A percentile compares a stretch with the other conserved stretches of the same genome.
Conservation (phyloP, 805 yeast genomes). For the Kockiozyma suomiensis region DNA sequence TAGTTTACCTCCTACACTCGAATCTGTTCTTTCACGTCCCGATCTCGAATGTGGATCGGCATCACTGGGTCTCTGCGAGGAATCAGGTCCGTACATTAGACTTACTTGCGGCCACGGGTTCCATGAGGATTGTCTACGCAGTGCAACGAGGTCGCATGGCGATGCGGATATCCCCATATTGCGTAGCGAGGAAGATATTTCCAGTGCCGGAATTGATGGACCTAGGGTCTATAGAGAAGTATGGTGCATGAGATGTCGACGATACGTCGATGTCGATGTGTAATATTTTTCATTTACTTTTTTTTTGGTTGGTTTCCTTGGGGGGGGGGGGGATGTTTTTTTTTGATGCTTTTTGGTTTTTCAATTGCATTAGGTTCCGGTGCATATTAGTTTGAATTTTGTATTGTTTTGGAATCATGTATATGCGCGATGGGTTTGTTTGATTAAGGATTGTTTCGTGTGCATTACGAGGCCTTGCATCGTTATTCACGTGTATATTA, state of each 20-base stretch:
- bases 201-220: constrained; percentile 6
- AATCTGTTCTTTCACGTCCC: constrained; percentile 29
- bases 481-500: background rate
- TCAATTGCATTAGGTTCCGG: background rate
- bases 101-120: constrained; percentile 41
- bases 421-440: too few species aligned
- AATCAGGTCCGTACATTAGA: constrained; percentile 27
- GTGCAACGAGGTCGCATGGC: constrained; percentile 40
- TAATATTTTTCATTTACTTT: background rate
- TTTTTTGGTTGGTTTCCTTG: background rate
- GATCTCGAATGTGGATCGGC: constrained; percentile 39
- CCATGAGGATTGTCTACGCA: constrained; percentile 39
- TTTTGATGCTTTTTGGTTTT: background rate
- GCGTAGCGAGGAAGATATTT: constrained; percentile 22
- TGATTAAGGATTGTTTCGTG: background rate
- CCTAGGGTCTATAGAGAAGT: constrained; percentile 34
- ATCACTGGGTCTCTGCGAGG: constrained; percentile 37
- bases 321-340: background rate
- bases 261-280: constrained; percentile 35
- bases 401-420: background rate
- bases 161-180: constrained; percentile 38
- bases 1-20: background rate
- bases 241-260: constrained; percentile 42
- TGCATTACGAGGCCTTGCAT: background rate
- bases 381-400: background rate